A percentile compares a stretch with the other conserved stretches of the same genome.
Conservation (phyloP, 148 eudicot genomes). For the Rhododendron mucronatum region DNA sequence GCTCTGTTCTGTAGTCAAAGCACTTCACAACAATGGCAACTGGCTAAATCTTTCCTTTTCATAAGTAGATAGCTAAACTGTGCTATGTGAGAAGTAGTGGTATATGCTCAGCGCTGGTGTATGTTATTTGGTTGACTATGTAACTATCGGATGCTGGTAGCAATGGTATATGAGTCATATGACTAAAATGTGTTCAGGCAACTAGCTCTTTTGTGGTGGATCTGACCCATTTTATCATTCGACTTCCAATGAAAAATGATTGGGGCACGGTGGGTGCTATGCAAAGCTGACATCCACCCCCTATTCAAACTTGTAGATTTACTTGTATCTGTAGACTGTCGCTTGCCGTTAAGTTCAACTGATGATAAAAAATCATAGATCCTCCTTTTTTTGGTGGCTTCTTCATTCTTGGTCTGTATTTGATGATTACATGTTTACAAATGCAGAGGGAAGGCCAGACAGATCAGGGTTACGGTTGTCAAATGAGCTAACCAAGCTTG, state of each 20-base stretch:
- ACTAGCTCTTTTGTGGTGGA: not conserved
- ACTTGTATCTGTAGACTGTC: not conserved
- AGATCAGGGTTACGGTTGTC: constrained; percentile 81
- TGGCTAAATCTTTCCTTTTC: not conserved
- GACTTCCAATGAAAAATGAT: not conserved
- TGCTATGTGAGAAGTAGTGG: not conserved
- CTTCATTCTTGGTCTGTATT: not conserved
- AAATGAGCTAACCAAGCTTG: constrained; percentile 87
- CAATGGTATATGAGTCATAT: not conserved
- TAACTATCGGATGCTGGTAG: not conserved
- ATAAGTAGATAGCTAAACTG: not conserved
- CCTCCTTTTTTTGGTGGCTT: not conserved
- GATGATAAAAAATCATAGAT: not conserved
- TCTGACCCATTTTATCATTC: not conserved
- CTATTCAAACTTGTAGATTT: not conserved
- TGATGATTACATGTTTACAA: constrained; percentile 1
- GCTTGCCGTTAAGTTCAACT: not conserved
- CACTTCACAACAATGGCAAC: not conserved
- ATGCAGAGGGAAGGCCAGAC: constrained; percentile 96
- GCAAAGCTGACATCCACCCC: not conserved
- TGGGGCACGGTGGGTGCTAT: not conserved
- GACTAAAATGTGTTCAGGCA: not conserved
- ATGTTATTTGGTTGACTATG: not conserved
- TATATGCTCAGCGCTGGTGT: not conserved
- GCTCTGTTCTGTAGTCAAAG: not conserved